Base-by-base conservation (phyloP, 2,329 filamentous ascomycete species). In the Zymoseptoria ardabiliae region DNA sequence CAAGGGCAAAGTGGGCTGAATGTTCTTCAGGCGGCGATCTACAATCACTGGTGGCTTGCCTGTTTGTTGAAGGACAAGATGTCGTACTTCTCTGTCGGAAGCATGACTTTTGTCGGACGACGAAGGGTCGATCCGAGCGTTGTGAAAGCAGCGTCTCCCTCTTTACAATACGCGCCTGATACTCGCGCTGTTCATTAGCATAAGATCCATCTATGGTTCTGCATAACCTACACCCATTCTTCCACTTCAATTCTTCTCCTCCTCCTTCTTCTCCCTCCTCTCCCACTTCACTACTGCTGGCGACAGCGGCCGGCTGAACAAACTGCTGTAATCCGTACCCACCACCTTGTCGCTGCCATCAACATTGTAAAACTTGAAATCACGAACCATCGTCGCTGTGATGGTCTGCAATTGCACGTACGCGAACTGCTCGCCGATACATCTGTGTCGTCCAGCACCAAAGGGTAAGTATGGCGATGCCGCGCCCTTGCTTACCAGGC, bases 401-500 rank as follows among this genome's bases (percentile, higher is more conserved):
- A 97, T 95, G 51, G 90, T 91, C 72, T 92, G 88, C 63, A 97
- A 80, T 77, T 97, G 93, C 59, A 95, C 82, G 73, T 95, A 96
- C 67, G 93, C 93, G 74, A 97, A 97, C 71, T 96, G 91, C 81
- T 97, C 93, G 65, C 93, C 93, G 71, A 97, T 97, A 77, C 93
- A 97, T 66, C 93, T 83, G 77, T 97, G 93, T 66, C 93, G 82
- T 50, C 93, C 93, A 28, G 92, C 93, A 60, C 93, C 93, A 72
- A 97, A 97, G 1, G 93, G 93, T 53, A 97, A 84, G 74, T 97
- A 97, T 0, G 93, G 92, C 56, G 89, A 95, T 61, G 85, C 85
- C 13, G 90, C 87, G 58, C 93, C 93, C 81, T 97, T 96, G 81
- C 85, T 92, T 66, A 97, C 89, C 55, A 96, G 80, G 62, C 93